Percentiles rank a stretch among this genome's conserved stretches.
Conservation (phyloP, 306 rosid genomes). For the Boehmeria nivea region DNA sequence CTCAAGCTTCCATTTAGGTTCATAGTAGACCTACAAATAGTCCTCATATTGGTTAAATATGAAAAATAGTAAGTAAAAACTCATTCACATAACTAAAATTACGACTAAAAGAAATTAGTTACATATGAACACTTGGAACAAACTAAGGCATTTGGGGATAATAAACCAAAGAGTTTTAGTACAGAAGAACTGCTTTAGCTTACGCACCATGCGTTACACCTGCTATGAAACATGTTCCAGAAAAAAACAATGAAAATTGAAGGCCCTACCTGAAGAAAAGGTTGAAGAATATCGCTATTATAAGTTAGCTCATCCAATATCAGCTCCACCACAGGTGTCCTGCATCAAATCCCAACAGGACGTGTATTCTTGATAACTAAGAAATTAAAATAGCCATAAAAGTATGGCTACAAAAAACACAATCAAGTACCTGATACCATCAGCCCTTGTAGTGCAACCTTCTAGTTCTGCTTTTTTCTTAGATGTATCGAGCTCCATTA, state of each 20-base stretch:
- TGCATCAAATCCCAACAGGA: slow-evolving; percentile 39
- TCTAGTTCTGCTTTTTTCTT: slow-evolving; percentile 61
- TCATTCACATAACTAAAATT: no score
- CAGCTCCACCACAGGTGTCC: slow-evolving; percentile 69
- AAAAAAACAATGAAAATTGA: slow-evolving; percentile 1
- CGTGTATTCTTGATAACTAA: neutral
- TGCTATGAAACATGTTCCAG: neutral
- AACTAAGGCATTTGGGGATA: no score
- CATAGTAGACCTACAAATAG: slow-evolving; percentile 57
- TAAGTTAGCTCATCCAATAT: slow-evolving; percentile 77
- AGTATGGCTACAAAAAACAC: neutral
- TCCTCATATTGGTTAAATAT: no score
- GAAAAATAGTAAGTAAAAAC: no score
- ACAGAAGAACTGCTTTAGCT: no score
- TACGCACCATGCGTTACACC: no score
- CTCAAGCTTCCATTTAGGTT: slow-evolving; percentile 83
- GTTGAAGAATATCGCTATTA: slow-evolving; percentile 38
- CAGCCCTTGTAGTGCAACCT: slow-evolving; percentile 67
- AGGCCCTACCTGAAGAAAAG: slow-evolving; percentile 66
- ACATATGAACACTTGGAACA: no score
- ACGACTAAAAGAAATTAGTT: no score
- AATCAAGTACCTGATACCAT: slow-evolving; percentile 57
- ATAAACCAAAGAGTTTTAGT: no score
- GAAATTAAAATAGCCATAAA: no score
- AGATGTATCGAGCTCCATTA: slow-evolving; percentile 68